phyloP scores from a whole-genome alignment of 495 filamentous ascomycete species.

The Gamarada debralockiae region DNA sequence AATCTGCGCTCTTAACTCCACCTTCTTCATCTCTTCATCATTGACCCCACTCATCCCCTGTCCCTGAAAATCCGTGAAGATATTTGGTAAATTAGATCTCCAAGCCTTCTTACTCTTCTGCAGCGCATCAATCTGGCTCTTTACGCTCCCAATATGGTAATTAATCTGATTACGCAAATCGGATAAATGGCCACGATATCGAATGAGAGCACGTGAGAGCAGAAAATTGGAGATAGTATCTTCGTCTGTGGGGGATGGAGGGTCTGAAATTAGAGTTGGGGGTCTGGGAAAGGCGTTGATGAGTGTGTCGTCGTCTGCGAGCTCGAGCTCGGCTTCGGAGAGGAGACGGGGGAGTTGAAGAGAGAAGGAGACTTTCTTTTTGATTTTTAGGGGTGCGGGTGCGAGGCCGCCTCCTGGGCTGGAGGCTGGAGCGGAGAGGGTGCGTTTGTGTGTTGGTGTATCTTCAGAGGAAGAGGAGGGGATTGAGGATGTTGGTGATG shows the following conservation, averaged over 20 bases:
- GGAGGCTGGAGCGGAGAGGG: constrained; percentile 25
- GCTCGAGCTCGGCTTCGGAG: constrained; percentile 42
- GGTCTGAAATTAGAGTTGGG: neutral
- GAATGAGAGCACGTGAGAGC: constrained; percentile 36
- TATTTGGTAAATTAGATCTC: constrained; percentile 10
- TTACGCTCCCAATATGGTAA: constrained; percentile 18
- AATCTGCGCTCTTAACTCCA: constrained; percentile 36
- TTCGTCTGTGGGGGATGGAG: neutral
- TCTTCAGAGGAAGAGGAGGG: constrained; percentile 33
- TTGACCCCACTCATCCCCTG: neutral
- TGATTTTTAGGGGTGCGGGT: constrained; percentile 23
- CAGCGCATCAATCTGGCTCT: constrained; percentile 12
- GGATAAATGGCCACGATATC: constrained; percentile 38
- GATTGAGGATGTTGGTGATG: constrained; percentile 24
- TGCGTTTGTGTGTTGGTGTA: neutral
- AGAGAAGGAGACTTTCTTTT: constrained; percentile 53
- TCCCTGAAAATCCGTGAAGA: constrained; percentile 10
- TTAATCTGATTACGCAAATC: constrained; percentile 27
- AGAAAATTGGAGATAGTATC: constrained; percentile 28
- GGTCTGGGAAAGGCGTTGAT: constrained; percentile 6
- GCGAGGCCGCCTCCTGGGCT: neutral
- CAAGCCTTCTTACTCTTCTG: constrained; percentile 1
- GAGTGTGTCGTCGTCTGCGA: constrained; percentile 31
- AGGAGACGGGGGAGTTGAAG: constrained; percentile 38
- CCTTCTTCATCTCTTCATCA: constrained; percentile 25